These are phyloP conservation scores for Malania oleifera DNA, from an alignment of 164 flowering plant species.

Conservation along the genomic window DNA sequence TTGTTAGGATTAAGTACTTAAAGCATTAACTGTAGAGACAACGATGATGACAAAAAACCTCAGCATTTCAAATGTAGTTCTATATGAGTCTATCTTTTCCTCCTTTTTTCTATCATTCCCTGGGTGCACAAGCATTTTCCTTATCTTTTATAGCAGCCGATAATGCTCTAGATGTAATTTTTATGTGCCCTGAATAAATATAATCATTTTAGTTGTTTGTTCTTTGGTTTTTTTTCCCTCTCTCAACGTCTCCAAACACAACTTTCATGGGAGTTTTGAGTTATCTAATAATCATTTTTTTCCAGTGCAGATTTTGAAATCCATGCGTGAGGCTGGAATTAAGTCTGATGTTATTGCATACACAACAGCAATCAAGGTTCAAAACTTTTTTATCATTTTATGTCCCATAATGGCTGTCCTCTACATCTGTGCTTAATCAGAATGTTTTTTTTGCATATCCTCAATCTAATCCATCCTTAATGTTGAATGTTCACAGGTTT, in stretches of 20 bases:
- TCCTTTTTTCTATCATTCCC: no score
- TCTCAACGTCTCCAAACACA: not conserved
- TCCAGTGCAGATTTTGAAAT: constrained; percentile 55
- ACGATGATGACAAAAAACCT: no score
- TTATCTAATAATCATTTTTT: constrained; percentile 1
- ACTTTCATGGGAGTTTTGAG: not conserved
- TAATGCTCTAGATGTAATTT: no score
- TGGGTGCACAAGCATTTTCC: no score
- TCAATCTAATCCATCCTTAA: not conserved
- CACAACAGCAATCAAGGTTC: constrained; percentile 84
- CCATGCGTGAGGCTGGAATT: constrained; percentile 57
- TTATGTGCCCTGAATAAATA: no score
- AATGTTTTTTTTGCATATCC: not conserved
- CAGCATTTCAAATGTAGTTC: no score
- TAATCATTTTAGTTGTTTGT: no score
- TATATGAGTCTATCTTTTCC: no score
- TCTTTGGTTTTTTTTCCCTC: no score
- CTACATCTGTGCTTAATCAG: not conserved
- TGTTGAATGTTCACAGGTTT: constrained; percentile 46
- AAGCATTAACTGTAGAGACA: no score
- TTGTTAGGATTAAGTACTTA: no score
- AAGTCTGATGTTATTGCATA: constrained; percentile 82
- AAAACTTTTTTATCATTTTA: constrained; percentile 5
- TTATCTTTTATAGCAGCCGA: no score
- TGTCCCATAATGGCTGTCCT: not conserved